phyloP scores from a whole-genome alignment of 2,329 filamentous ascomycete species.

The Rugonectria rugulosa region DNA sequence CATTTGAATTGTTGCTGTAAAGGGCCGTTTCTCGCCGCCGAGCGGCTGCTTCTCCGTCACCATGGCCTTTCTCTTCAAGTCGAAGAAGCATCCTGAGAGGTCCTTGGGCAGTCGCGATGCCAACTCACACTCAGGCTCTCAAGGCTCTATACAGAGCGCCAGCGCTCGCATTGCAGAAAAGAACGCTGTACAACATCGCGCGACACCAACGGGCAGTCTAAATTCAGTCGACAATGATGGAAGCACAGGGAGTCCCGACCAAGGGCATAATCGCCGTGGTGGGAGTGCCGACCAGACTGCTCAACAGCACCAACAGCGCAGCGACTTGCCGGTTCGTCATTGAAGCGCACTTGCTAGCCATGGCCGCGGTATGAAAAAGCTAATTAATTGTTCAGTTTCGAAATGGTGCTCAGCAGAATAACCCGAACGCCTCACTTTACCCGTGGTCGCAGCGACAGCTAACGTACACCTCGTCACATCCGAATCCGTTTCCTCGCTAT shows the following conservation, averaged over 20 bases:
- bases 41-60: conserved; percentile 50
- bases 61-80: conserved; percentile 87
- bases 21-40: conserved; percentile 41
- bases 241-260: conserved; percentile 69
- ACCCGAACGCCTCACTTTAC: conserved; percentile 82
- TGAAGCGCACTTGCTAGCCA: neutral
- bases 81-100: conserved; percentile 77
- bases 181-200: conserved; percentile 58
- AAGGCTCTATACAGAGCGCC: conserved; percentile 58
- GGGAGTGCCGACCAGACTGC: conserved; percentile 59
- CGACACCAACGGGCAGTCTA: conserved; percentile 79
- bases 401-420: conserved; percentile 58
- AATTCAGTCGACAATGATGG: conserved; percentile 72
- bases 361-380: conserved; percentile 5
- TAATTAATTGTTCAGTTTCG: conserved; percentile 54
- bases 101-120: conserved; percentile 63
- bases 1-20: conserved; percentile 28
- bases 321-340: conserved; percentile 52
- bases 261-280: conserved; percentile 65
- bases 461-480: conserved; percentile 82
- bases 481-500: conserved; percentile 94
- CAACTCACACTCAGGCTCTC: conserved; percentile 52
- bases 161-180: conserved; percentile 61
- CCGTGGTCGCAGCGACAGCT: conserved; percentile 94
- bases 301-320: conserved; percentile 32